A percentile compares a stretch with the other conserved stretches of the same genome.
phyloP scores from a whole-genome alignment of 2,329 filamentous ascomycete species.

The Uncinocarpus reesii region DNA sequence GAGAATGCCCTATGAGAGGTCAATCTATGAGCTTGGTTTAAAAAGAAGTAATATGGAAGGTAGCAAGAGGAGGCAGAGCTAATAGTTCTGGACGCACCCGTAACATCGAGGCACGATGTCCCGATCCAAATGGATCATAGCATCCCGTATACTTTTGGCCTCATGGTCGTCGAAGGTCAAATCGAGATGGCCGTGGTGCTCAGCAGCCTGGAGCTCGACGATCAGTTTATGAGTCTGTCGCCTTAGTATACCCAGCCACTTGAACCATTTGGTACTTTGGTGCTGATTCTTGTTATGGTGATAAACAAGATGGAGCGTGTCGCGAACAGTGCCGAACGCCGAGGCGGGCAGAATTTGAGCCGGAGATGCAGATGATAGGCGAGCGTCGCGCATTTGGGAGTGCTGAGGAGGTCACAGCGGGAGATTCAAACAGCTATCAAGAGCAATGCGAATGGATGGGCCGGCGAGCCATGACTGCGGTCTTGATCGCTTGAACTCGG shows the following conservation, averaged over 20 bases:
- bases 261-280: conserved; percentile 70
- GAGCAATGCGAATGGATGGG: too few species aligned
- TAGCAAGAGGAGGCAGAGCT: neutral
- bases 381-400: neutral
- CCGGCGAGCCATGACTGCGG: too few species aligned
- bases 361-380: neutral
- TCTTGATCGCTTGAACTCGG: too few species aligned
- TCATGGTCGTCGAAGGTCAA: conserved; percentile 38
- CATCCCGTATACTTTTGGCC: conserved; percentile 23
- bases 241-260: conserved; percentile 59
- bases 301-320: conserved; percentile 57
- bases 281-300: conserved; percentile 91
- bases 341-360: conserved; percentile 14
- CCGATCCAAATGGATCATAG: conserved; percentile 24
- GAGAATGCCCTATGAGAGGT: conserved; percentile 45
- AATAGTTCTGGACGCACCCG: conserved; percentile 22
- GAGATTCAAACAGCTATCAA: too few species aligned
- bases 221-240: conserved; percentile 52
- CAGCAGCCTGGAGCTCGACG: conserved; percentile 35
- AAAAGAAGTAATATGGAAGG: neutral
- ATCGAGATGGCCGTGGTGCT: conserved; percentile 26
- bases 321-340: conserved; percentile 26
- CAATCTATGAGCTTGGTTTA: neutral
- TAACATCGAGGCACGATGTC: conserved; percentile 35
- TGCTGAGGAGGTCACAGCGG: neutral